Evolutionary conservation across 1,139 yeast species (phyloP).

Genomic region (Pichia sp.): DNA sequence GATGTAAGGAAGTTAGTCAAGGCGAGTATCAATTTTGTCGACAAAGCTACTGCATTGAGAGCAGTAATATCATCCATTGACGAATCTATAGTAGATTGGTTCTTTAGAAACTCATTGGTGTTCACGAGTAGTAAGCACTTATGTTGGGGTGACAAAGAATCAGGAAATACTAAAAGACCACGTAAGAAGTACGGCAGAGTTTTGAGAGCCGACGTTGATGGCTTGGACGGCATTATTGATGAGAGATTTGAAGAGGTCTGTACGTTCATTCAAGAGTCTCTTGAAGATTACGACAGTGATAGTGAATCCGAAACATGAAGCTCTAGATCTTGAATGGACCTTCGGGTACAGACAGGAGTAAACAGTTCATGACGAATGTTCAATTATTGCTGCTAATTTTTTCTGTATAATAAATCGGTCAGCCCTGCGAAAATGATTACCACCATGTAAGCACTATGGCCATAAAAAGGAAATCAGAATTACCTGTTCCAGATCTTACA

Average conservation of each 20-base stretch:
- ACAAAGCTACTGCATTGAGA: conserved; percentile 50
- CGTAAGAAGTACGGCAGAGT: conserved; percentile 90
- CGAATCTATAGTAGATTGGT: conserved; percentile 89
- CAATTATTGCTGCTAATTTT: too few species aligned
- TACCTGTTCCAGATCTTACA: too few species aligned
- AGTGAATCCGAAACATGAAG: conserved; percentile 20
- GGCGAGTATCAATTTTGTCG: conserved; percentile 68
- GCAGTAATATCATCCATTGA: conserved; percentile 82
- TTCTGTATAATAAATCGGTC: too few species aligned
- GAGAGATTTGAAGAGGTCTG: conserved; percentile 83
- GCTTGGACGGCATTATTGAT: conserved; percentile 67
- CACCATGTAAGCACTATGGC: too few species aligned
- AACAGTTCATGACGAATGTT: too few species aligned
- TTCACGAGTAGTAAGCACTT: conserved; percentile 70
- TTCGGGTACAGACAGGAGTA: too few species aligned
- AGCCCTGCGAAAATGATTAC: too few species aligned
- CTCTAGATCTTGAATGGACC: too few species aligned
- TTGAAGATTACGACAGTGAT: conserved; percentile 43
- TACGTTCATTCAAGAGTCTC: conserved; percentile 72
- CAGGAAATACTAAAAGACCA: conserved; percentile 48
- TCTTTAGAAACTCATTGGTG: conserved; percentile 74
- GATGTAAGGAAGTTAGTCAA: conserved; percentile 57
- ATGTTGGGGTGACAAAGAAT: conserved; percentile 56
- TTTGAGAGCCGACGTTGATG: conserved; percentile 62
- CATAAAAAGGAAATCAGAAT: too few species aligned